Evolutionary conservation across 257 asterid species (phyloP), one percentile per base, ranked within the genome.

Genomic region (Asclepias syriaca): DNA sequence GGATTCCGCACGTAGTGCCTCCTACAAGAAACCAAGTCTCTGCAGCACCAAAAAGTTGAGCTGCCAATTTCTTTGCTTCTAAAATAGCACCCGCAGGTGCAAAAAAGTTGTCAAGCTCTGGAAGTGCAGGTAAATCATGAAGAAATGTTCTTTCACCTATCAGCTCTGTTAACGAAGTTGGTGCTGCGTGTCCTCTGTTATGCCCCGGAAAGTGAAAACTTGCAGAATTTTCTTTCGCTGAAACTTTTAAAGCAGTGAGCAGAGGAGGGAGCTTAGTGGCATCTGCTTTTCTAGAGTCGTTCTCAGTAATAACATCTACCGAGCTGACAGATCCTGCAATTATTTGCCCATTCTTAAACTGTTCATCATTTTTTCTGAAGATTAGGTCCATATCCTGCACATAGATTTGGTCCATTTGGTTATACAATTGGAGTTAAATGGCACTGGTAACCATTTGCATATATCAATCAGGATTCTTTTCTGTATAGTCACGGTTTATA

Each of bases 21-120:
- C 94, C 90, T 16, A 92, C 96, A 72, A 92, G 96, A 80, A 92
- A 92, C 96, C 98, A 92, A 16, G 96, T 90, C 85, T 92, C 95
- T 8, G 85, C 88, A 72, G 97, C 97, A 76, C 98, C 97, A 78
- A 92, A 92, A 66, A 92, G 88, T 50, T 80, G 72, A 5, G 98
- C 94, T 4, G 97, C 98, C 85, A 27, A 76, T 68, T 81, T 81
- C 74, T 90, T 96, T n/a, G 98, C 96, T 70, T 92, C 91, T 32
- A 87, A 66, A 81, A 92, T 87, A 43, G 97, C 95, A 19, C 96
- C 96, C 70, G 79, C 89, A 0, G 96, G 96, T 16, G 87, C 69
- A 74, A 86, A 92, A 48, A 90, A 89, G 81, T 88, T 85, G 85
- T 84, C 97, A 3, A 90, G 90, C 79, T 87, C 90, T 8, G 96